phyloP scores from a whole-genome alignment of 2,329 filamentous ascomycete species.

The Ceratocystis variospora region DNA sequence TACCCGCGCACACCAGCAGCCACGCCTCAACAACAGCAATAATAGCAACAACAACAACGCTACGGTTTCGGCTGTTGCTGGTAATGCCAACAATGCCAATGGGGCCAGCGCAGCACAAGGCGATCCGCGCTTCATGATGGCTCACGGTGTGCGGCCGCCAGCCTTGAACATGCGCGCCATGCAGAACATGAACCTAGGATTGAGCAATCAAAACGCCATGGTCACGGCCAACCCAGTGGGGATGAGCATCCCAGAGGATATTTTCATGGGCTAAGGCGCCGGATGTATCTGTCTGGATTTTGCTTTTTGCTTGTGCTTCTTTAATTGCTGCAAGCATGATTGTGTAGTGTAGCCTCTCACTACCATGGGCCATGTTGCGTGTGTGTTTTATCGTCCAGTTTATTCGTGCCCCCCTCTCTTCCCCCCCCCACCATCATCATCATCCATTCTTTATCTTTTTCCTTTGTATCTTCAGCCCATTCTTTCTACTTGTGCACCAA shows the following conservation, averaged over 20 bases:
- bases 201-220: conserved; percentile 28
- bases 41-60: not conserved
- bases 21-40: conserved; percentile 2
- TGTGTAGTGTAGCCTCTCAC: not conserved
- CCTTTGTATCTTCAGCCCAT: not conserved
- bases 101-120: not conserved
- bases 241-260: conserved; percentile 32
- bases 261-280: conserved; percentile 37
- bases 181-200: conserved; percentile 31
- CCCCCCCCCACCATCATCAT: not conserved
- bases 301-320: not conserved
- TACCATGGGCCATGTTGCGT: not conserved
- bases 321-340: not conserved
- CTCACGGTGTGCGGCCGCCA: not conserved
- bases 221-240: conserved; percentile 34
- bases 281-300: not conserved
- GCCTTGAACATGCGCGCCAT: conserved; percentile 33
- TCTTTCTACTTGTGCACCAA: not conserved
- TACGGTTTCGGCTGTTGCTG: not conserved
- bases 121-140: conserved; percentile 14
- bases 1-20: conserved; percentile 24
- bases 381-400: not conserved
- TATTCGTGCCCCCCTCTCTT: not conserved
- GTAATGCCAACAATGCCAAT: not conserved
- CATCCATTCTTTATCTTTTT: conserved; percentile 4